Evolutionary conservation across 2,329 filamentous ascomycete species (phyloP).

Genomic region (Periglandula ipomoeae): DNA sequence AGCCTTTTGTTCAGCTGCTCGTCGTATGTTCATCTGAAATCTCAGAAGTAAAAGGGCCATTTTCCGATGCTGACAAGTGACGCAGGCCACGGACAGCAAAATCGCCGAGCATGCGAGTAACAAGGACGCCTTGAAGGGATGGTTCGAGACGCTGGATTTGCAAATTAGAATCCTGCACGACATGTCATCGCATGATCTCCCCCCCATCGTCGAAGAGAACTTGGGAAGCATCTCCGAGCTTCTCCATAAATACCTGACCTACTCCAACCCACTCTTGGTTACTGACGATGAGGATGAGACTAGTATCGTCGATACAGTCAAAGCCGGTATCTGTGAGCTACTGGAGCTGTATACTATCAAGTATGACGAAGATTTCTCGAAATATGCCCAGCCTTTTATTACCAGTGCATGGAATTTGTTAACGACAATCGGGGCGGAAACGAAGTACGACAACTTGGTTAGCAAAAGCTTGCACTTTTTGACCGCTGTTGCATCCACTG

Average conservation of each 20-base stretch:
- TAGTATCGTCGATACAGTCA: constrained; percentile 75
- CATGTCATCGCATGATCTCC: constrained; percentile 93
- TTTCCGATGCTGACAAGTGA: constrained; percentile 3
- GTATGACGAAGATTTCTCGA: constrained; percentile 87
- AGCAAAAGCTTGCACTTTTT: constrained; percentile 93
- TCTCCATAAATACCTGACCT: constrained; percentile 87
- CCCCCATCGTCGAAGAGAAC: constrained; percentile 88
- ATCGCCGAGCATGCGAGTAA: constrained; percentile 70
- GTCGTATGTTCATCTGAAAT: constrained; percentile 40
- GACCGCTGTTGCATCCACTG: constrained; percentile 74
- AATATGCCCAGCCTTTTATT: constrained; percentile 74
- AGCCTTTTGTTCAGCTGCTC: constrained; percentile 73
- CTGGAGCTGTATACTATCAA: constrained; percentile 88
- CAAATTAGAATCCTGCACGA: constrained; percentile 92
- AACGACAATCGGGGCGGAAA: constrained; percentile 76
- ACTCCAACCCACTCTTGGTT: constrained; percentile 72
- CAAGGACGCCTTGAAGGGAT: constrained; percentile 62
- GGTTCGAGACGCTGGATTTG: constrained; percentile 79
- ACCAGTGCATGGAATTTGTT: constrained; percentile 85
- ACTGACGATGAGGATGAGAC: constrained; percentile 87
- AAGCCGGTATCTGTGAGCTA: constrained; percentile 87
- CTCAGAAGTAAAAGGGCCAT: constrained; percentile 11
- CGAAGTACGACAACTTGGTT: constrained; percentile 88
- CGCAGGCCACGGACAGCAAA: constrained; percentile 55
- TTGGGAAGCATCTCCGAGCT: constrained; percentile 66